A percentile compares a stretch with the other conserved stretches of the same genome.
phyloP scores from a whole-genome alignment of 768 basidiomycete species.

The Pulveroboletus sp. region DNA sequence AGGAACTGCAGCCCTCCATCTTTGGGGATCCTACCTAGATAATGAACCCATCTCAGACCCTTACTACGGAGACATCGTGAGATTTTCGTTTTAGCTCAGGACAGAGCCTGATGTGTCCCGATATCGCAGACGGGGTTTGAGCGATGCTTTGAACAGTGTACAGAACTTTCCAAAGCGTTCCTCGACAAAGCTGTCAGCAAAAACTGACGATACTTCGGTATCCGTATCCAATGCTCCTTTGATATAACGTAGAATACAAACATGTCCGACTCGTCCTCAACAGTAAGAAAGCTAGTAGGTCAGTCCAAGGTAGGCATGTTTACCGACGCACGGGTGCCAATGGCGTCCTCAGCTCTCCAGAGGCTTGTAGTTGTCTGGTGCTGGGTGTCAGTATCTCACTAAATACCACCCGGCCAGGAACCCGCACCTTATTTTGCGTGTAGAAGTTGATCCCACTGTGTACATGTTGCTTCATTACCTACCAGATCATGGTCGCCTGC shows the following conservation, averaged over 20 bases:
- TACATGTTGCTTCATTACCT: background rate
- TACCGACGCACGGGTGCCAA: constrained; percentile 74
- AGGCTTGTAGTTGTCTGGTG: constrained; percentile 83
- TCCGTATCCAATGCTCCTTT: background rate
- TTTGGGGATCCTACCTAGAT: constrained; percentile 82
- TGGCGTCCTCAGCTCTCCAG: constrained; percentile 85
- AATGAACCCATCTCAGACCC: constrained; percentile 74
- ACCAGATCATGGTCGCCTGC: background rate
- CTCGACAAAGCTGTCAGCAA: constrained; percentile 55
- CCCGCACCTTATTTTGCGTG: constrained; percentile 81
- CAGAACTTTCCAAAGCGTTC: constrained; percentile 70
- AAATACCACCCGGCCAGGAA: background rate
- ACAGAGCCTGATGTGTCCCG: constrained; percentile 2
- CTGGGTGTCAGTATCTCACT: constrained; percentile 4
- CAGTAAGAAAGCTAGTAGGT: background rate
- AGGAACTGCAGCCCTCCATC: constrained; percentile 57
- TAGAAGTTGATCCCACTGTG: constrained; percentile 90
- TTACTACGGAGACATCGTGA: constrained; percentile 69
- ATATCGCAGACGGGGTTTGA: constrained; percentile 67
- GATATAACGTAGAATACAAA: constrained; percentile 9
- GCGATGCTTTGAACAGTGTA: constrained; percentile 71
- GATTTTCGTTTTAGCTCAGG: constrained; percentile 16
- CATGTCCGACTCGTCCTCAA: background rate
- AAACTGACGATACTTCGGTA: constrained; percentile 15
- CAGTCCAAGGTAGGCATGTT: constrained; percentile 76